Conservation (phyloP, 768 basidiomycete species). For the Ephemerocybe angulata region DNA sequence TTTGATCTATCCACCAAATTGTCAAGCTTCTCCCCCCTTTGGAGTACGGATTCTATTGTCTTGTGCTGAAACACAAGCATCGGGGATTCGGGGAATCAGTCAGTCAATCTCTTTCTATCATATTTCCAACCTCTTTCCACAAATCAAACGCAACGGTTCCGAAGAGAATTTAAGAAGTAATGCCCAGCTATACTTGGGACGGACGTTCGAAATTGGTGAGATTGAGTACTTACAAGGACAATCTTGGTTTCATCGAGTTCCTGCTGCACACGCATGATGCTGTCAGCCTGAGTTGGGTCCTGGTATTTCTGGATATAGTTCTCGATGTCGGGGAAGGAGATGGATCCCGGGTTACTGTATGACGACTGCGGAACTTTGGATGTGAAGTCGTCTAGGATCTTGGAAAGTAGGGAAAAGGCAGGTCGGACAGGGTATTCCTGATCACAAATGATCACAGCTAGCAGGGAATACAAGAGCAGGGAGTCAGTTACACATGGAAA, state of each 20-base stretch:
- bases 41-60: constrained; percentile 95
- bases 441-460: constrained; percentile 91
- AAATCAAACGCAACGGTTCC: too few species aligned
- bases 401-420: constrained; percentile 91
- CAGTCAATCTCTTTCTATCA: too few species aligned
- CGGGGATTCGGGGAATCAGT: too few species aligned
- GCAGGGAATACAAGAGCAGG: background rate
- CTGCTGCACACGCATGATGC: constrained; percentile 97
- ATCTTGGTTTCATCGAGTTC: constrained; percentile 99
- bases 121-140: too few species aligned
- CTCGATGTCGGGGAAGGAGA: constrained; percentile 73
- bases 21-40: constrained; percentile 95
- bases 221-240: constrained; percentile 63
- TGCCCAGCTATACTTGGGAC: too few species aligned
- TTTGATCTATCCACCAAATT: constrained; percentile 93
- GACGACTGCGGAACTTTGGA: constrained; percentile 71
- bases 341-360: constrained; percentile 60
- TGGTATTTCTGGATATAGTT: constrained; percentile 89
- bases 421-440: constrained; percentile 95
- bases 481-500: background rate
- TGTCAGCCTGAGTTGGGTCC: constrained; percentile 94
- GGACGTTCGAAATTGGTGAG: background rate
- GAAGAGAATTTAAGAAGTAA: too few species aligned
- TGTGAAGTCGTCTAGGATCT: constrained; percentile 89
- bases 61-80: constrained; percentile 94